Evolutionary conservation across 176 grass and related monocot genomes (phyloP), one percentile per base, ranked within the genome.

Genomic region (Aechmea fasciata): DNA sequence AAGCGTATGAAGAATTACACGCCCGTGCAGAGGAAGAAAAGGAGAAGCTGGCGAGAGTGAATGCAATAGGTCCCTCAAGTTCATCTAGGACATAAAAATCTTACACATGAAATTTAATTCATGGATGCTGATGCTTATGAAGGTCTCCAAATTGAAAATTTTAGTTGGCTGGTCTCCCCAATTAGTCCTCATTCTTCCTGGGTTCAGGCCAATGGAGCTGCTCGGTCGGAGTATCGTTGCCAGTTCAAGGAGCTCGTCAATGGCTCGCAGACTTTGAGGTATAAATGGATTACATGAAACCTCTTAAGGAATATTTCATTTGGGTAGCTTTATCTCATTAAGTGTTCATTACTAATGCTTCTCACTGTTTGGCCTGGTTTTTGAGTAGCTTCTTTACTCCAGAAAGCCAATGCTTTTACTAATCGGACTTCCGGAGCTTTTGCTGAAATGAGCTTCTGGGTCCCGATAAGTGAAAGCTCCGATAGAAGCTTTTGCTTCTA

Each of bases 21-120:
- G 51, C 48, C 17, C 79, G 81, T 10, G 66, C 65, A 0, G 84
- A 90, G 82, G 92, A 96, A 82, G 92, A 96, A 81, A 92, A 96
- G 76, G 76, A 57, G 52, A 76, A 69, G 33, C 70, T 88, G 6
- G 10, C 19, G 47, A 62, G 75, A 78, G 75, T 73, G 13, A 68
- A 73, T 11, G 54, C 13, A 68, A 67, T 73, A 69, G 33, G 15
- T 65, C 59, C 78, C 69, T 41, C 78, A 78, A 20, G 55, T 61
- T 61, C 55, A 61, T n/a, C 55, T 9, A 10, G 55, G 55, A 19
- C 15, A 22, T 19, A 22, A 41, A 41, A 41, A 15, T 61, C 22
- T 22, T 22, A 61, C 1, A 61, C n/a, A 61, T 61, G 9, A 22
- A 18, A 19, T 59, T 54, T 33, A 33, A 33, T 33, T 59, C 55